Base-by-base conservation (phyloP, 768 basidiomycete species). In the Hebeloma cylindrosporum region DNA sequence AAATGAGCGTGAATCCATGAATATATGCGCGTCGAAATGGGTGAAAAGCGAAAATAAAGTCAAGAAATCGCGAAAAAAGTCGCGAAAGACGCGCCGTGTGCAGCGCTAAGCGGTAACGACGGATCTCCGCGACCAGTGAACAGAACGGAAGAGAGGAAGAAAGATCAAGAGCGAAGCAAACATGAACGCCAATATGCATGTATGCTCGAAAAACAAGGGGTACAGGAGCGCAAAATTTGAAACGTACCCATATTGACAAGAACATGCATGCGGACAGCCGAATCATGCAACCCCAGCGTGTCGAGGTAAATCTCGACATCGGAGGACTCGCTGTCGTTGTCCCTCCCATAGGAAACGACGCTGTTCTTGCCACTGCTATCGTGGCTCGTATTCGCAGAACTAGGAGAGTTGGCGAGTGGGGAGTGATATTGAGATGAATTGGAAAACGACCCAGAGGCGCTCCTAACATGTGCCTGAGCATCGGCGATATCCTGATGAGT, bases 291-390 rank as follows among this genome's bases (percentile, higher is more conserved):
- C 17, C 60, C 61, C 32, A 65, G 60, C 34, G 59, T 57, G 38
- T 60, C 59, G 32, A 70, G 58, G 41, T 67, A 68, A 13, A 70
- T 68, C 49, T 70, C 69, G 28, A 70, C 60, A 18, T 63, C 65
- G 13, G 57, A 59, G 10, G 57, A 57, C 26, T 57, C 53, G 50
- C 49, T 48, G 39, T 57, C 57, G 37, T 58, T 40, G 7, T 40
- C 37, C 13, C 31, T 33, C 3, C 34, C 33, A 25, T 36, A 41
- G 30, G 51, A 43, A 31, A 23, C 44, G 41, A 48, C 44, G 35
- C 44, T n/a, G n/a, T n/a, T n/a, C n/a, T n/a, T n/a, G n/a, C n/a
- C n/a, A n/a, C n/a, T n/a, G n/a, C n/a, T n/a, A n/a, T n/a, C n/a
- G n/a, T n/a, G n/a, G n/a, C n/a, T n/a, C n/a, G n/a, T 40, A 34